Evolutionary conservation across 2,329 filamentous ascomycete species (phyloP).

Genomic region (Magnaporthiopsis incrustans): DNA sequence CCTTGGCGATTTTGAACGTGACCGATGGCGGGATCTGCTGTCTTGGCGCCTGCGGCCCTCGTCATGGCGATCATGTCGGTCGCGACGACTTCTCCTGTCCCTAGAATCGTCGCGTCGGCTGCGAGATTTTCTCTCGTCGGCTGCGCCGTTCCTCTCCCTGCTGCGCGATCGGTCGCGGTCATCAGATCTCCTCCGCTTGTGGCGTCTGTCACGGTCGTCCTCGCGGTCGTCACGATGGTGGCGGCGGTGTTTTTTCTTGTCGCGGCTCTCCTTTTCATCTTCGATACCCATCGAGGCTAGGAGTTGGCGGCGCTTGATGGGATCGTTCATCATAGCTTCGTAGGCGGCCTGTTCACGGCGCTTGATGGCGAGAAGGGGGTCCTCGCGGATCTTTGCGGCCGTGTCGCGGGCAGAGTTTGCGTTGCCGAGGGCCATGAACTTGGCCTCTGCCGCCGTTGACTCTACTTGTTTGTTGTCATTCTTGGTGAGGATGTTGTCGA

Average conservation of each 20-base stretch:
- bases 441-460: conserved; percentile 58
- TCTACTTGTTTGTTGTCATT: conserved; percentile 73
- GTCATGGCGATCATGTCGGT: neutral
- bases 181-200: conserved; percentile 19
- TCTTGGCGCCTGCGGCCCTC: neutral
- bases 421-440: conserved; percentile 53
- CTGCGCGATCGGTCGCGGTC: conserved; percentile 13
- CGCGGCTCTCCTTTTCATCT: conserved; percentile 32
- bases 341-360: conserved; percentile 79
- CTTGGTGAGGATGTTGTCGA: conserved; percentile 74
- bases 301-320: conserved; percentile 58
- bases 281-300: conserved; percentile 54
- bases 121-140: conserved; percentile 3
- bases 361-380: conserved; percentile 90
- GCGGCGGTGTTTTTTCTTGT: conserved; percentile 28
- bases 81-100: conserved; percentile 2
- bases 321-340: conserved; percentile 72
- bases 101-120: conserved; percentile 5
- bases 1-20: neutral
- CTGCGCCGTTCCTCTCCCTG: conserved; percentile 1
- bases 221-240: conserved; percentile 33
- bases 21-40: neutral
- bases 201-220: conserved; percentile 14
- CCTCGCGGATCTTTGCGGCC: conserved; percentile 77
- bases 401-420: conserved; percentile 73